These are phyloP conservation scores for Camelina hispida DNA, from an alignment of 345 rosid genomes.

Conservation along the genomic window DNA sequence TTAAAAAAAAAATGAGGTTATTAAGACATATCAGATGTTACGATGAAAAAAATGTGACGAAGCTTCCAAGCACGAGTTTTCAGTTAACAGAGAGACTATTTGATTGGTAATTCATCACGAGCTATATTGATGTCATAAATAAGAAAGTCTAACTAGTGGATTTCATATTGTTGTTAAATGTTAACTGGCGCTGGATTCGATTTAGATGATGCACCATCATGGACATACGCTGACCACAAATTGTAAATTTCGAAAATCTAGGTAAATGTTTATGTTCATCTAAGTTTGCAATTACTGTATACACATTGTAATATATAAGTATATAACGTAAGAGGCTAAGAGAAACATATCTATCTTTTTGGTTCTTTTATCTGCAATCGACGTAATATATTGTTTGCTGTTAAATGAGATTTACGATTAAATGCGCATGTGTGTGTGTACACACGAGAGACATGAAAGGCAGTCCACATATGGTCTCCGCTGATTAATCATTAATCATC, in stretches of 20 bases:
- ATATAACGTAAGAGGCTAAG: background rate
- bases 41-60: conserved; percentile 24
- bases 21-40: background rate
- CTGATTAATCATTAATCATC: conserved; percentile 27
- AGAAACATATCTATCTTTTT: background rate
- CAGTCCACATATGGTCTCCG: conserved; percentile 25
- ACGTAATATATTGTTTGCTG: background rate
- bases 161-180: background rate
- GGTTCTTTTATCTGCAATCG: conserved; percentile 21
- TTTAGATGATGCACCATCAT: background rate
- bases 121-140: background rate
- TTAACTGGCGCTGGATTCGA: background rate
- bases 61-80: conserved; percentile 5
- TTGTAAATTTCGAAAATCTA: background rate
- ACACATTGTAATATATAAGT: background rate
- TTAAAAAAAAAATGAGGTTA: no score
- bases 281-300: background rate
- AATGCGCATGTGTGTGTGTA: conserved; percentile 33
- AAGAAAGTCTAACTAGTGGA: no score
- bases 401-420: conserved; percentile 35
- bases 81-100: no score
- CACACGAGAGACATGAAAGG: conserved; percentile 1
- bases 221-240: background rate
- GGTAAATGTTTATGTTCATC: background rate
- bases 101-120: background rate